Conservation (phyloP, 129 eudicot species). For the Mikania micrantha region DNA sequence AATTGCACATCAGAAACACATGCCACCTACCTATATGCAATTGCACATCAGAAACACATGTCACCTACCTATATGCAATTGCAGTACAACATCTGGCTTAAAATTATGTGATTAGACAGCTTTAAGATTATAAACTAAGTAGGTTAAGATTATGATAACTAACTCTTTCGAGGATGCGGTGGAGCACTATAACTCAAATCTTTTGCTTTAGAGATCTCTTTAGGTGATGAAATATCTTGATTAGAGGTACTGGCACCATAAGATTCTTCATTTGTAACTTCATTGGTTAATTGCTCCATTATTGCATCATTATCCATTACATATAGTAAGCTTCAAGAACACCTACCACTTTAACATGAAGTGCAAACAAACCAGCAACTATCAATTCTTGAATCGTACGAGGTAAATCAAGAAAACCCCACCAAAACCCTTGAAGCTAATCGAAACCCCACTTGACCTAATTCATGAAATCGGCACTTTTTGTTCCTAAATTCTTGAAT, state of each 20-base stretch:
- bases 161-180: conserved; percentile 41
- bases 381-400: not conserved
- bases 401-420: conserved; percentile 16
- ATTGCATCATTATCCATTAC: conserved; percentile 48
- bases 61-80: not conserved
- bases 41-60: not conserved
- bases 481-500: conserved; percentile 18
- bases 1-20: not conserved
- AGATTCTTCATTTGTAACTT: conserved; percentile 21
- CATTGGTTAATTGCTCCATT: conserved; percentile 8
- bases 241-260: conserved; percentile 27
- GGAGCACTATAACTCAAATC: conserved; percentile 47
- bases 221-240: conserved; percentile 34
- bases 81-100: not conserved
- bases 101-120: not conserved
- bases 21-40: conserved; percentile 3
- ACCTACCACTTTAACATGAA: too few relatives aligned
- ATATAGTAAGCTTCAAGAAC: conserved; percentile 18
- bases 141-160: conserved; percentile 13
- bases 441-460: conserved; percentile 11
- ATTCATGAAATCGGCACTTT: not conserved
- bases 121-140: not conserved
- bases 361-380: not conserved
- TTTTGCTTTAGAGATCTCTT: conserved; percentile 27
- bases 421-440: conserved; percentile 21